A percentile compares a stretch with the other conserved stretches of the same genome.
phyloP scores from a whole-genome alignment of 2,329 filamentous ascomycete genomes.

The Colletotrichum agaves region DNA sequence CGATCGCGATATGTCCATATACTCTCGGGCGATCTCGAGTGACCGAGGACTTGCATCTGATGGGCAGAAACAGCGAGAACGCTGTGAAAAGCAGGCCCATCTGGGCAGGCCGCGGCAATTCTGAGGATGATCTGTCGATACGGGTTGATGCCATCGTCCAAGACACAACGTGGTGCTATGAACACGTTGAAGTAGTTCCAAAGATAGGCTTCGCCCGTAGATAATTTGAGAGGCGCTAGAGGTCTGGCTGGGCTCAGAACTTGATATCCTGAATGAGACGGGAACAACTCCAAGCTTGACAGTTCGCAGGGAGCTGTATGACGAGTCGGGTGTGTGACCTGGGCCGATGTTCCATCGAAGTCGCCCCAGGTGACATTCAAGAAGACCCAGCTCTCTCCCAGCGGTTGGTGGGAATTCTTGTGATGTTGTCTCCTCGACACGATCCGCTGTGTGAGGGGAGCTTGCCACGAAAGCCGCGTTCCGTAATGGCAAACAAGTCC shows the following conservation, averaged over 20 bases:
- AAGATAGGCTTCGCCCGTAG: not conserved
- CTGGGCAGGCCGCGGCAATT: not conserved
- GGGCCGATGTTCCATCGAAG: no score
- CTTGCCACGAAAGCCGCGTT: not conserved
- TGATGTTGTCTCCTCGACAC: no score
- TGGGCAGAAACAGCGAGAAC: not conserved
- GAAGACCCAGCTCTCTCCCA: no score
- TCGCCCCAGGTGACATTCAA: no score
- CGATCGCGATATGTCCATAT: not conserved
- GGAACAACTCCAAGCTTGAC: no score
- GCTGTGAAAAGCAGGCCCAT: not conserved
- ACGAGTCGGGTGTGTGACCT: no score
- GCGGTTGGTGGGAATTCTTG: no score
- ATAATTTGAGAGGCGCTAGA: not conserved
- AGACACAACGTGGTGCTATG: not conserved
- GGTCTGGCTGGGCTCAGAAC: not conserved
- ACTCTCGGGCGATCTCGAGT: not conserved
- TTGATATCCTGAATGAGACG: no score
- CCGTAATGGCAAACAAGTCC: not conserved
- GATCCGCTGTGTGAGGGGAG: no score
- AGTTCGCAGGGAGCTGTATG: no score
- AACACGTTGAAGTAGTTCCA: not conserved
- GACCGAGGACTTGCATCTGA: not conserved
- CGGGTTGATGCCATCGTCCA: not conserved
- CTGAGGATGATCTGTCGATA: not conserved